These are phyloP conservation scores for Pythium biforme DNA, from an alignment of 352 stramenopile species.

Conservation along the genomic window DNA sequence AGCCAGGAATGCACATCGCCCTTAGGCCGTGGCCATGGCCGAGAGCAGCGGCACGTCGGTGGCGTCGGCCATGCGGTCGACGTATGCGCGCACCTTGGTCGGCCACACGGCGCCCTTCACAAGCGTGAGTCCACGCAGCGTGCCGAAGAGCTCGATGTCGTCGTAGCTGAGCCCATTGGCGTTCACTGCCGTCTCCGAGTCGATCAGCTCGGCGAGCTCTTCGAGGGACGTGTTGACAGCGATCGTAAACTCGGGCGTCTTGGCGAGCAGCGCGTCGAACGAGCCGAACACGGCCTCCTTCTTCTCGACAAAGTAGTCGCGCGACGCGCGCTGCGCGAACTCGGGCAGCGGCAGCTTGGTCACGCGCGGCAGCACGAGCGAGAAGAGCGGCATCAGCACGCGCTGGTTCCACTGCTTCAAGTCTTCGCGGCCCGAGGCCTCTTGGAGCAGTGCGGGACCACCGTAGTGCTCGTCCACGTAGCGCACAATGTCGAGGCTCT, in stretches of 20 bases:
- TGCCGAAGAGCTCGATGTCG: conserved; percentile 51
- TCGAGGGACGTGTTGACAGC: conserved; percentile 37
- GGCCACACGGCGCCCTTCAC: conserved; percentile 51
- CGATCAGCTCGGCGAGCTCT: conserved; percentile 39
- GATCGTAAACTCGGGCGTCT: conserved; percentile 38
- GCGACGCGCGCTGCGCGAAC: conserved; percentile 44
- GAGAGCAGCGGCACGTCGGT: conserved; percentile 46
- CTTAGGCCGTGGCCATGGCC: conserved; percentile 43
- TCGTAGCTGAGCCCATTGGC: conserved; percentile 44
- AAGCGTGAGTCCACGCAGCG: conserved; percentile 46
- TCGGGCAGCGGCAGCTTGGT: conserved; percentile 42
- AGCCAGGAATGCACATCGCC: too few species aligned
- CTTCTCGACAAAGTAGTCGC: conserved; percentile 55
- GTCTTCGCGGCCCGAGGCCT: conserved; percentile 37
- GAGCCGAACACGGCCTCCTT: conserved; percentile 50
- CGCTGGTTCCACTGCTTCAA: conserved; percentile 41
- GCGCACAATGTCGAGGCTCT: conserved; percentile 58
- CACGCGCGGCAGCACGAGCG: conserved; percentile 31
- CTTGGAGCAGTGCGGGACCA: conserved; percentile 28
- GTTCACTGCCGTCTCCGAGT: conserved; percentile 43
- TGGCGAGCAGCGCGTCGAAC: conserved; percentile 38
- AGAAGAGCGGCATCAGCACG: conserved; percentile 36
- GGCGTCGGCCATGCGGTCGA: conserved; percentile 43
- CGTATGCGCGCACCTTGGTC: conserved; percentile 45
- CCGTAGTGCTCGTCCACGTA: conserved; percentile 55